These are phyloP conservation scores for Tetrahymena thermophila DNA, from an alignment of 73 alveolate species.

Conservation along the genomic window DNA sequence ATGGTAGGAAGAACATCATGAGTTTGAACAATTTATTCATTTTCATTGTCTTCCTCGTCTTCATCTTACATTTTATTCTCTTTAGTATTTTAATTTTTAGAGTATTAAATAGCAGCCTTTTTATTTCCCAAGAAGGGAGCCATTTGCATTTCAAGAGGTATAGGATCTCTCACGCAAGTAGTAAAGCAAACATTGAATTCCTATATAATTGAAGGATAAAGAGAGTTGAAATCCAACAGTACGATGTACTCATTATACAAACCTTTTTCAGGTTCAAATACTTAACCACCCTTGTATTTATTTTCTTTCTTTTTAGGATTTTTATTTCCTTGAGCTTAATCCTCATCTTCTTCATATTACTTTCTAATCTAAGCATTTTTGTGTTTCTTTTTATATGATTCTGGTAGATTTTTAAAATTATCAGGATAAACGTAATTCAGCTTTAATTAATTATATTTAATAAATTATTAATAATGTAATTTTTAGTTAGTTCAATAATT, in stretches of 20 bases:
- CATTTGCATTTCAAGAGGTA: slow-evolving; percentile 64
- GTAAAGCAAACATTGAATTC: slow-evolving; percentile 99
- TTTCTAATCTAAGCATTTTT: slow-evolving; percentile 32
- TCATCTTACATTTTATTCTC: slow-evolving; percentile 38
- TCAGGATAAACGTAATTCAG: neutral
- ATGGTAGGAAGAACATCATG: slow-evolving; percentile 63
- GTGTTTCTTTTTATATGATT: slow-evolving; percentile 72
- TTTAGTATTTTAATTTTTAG: slow-evolving; percentile 12
- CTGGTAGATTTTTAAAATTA: slow-evolving; percentile 50
- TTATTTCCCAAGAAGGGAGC: slow-evolving; percentile 39
- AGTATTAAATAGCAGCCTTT: slow-evolving; percentile 18
- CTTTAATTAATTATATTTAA: neutral
- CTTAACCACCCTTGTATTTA: slow-evolving; percentile 95
- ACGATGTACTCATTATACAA: slow-evolving; percentile 91
- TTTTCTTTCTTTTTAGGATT: slow-evolving; percentile 77
- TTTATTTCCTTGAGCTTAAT: slow-evolving; percentile 36
- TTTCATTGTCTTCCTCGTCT: slow-evolving; percentile 56
- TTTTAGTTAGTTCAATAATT: neutral
- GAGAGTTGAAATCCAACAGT: slow-evolving; percentile 97
- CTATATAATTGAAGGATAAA: slow-evolving; percentile 98
- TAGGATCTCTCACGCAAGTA: slow-evolving; percentile 77
- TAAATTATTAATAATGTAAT: too few relatives aligned
- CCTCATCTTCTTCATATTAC: slow-evolving; percentile 64
- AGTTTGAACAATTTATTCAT: slow-evolving; percentile 55
- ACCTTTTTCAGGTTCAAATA: slow-evolving; percentile 96